Conservation (phyloP, 257 asterid species). For the Scutellaria minor region DNA sequence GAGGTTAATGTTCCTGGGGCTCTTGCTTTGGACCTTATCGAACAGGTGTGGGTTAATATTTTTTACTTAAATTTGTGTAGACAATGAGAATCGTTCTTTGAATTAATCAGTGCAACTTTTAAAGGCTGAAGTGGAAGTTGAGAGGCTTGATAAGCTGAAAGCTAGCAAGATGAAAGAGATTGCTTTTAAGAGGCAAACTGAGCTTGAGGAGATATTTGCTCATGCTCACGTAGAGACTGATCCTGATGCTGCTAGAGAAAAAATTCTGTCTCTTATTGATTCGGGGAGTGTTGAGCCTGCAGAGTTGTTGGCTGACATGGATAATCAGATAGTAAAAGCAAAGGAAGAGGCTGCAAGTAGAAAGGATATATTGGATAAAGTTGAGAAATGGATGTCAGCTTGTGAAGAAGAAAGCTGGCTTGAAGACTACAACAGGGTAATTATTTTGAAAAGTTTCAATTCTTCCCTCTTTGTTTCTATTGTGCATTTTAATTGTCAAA, state of each 20-base stretch:
- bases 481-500: background rate
- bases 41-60: constrained; percentile 58
- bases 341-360: constrained; percentile 92
- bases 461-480: constrained; percentile 5
- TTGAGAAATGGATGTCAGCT: constrained; percentile 96
- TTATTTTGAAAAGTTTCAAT: background rate
- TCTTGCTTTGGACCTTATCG: constrained; percentile 83
- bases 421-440: constrained; percentile 95
- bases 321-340: constrained; percentile 80
- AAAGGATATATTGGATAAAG: constrained; percentile 96
- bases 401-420: constrained; percentile 99
- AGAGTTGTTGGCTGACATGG: constrained; percentile 90
- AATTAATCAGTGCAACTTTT: constrained; percentile 30
- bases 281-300: constrained; percentile 89
- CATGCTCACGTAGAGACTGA: constrained; percentile 90
- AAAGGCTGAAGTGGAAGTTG: constrained; percentile 96
- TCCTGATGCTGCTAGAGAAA: constrained; percentile 77
- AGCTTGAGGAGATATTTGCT: constrained; percentile 89
- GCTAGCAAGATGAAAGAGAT: constrained; percentile 98
- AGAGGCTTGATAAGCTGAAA: constrained; percentile 93
- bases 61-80: constrained; percentile 13
- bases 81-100: background rate
- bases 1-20: constrained; percentile 89
- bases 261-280: constrained; percentile 75
- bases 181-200: constrained; percentile 89